Percentiles rank a stretch among this genome's conserved stretches.
Evolutionary conservation across 2,329 filamentous ascomycete species (phyloP).

Genomic region (Plenodomus lindquistii): DNA sequence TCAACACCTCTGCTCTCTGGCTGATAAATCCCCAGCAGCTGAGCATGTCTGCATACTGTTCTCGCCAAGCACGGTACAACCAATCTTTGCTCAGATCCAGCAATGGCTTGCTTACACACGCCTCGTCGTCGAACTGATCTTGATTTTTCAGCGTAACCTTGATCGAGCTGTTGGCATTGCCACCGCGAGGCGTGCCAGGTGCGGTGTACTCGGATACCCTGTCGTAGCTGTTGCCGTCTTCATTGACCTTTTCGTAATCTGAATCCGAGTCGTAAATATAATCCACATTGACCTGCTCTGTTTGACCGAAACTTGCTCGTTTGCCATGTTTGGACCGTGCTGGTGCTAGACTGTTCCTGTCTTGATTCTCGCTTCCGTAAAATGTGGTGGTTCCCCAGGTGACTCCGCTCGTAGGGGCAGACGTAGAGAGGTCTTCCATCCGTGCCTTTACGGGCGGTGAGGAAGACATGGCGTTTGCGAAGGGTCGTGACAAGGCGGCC

Average conservation of each 20-base stretch:
- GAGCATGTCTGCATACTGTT: conserved; percentile 61
- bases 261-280: conserved; percentile 40
- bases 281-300: conserved; percentile 33
- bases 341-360: conserved; percentile 26
- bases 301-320: conserved; percentile 42
- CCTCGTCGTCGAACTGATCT: conserved; percentile 59
- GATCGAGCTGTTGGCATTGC: conserved; percentile 35
- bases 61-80: conserved; percentile 58
- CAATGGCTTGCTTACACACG: conserved; percentile 51
- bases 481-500: conserved; percentile 46
- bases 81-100: conserved; percentile 54
- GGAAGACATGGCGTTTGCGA: conserved; percentile 43
- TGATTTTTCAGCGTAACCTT: conserved; percentile 61
- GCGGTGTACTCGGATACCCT: conserved; percentile 28
- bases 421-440: conserved; percentile 47
- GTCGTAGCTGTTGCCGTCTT: conserved; percentile 16
- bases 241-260: conserved; percentile 30
- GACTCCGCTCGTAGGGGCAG: conserved; percentile 47
- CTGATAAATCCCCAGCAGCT: conserved; percentile 62
- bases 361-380: conserved; percentile 41
- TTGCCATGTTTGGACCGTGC: conserved; percentile 44
- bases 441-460: conserved; percentile 43
- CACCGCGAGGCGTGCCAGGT: conserved; percentile 17
- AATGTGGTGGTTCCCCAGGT: conserved; percentile 53
- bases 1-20: conserved; percentile 61